Percentiles rank a stretch among this genome's conserved stretches.
Conservation (phyloP, 139 green algal species). For the Closterium sp. region DNA sequence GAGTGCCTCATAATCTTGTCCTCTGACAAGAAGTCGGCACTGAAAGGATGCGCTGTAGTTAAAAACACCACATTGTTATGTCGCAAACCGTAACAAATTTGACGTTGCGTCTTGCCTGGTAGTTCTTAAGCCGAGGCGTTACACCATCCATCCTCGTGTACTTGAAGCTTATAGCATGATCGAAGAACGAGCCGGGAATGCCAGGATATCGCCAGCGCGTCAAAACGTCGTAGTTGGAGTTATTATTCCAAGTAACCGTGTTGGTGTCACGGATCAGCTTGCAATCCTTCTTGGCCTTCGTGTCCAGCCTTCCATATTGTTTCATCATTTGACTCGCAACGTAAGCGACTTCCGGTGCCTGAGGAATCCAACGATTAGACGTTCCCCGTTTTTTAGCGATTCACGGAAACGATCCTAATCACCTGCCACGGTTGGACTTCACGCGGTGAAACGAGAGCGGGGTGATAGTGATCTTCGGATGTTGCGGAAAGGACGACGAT, state of each 20-base stretch:
- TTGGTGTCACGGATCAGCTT: neutral
- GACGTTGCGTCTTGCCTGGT: neutral
- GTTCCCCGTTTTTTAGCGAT: too few species aligned
- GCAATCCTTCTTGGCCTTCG: conserved; percentile 3
- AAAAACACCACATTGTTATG: neutral
- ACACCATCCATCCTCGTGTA: conserved; percentile 12
- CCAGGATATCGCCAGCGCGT: conserved; percentile 19
- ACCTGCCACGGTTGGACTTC: neutral
- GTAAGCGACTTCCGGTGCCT: neutral
- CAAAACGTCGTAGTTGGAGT: conserved; percentile 14
- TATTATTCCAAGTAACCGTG: neutral
- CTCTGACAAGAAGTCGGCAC: conserved; percentile 11
- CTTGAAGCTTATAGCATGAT: conserved; percentile 20
- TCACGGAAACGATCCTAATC: too few species aligned
- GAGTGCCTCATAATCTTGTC: conserved; percentile 15
- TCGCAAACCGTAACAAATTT: too few species aligned
- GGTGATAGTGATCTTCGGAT: neutral
- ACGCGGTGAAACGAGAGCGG: neutral
- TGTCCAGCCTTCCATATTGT: neutral
- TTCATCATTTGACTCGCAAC: neutral
- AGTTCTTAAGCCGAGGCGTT: neutral
- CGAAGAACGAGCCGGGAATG: conserved; percentile 5
- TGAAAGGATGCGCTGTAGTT: neutral
- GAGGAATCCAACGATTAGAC: neutral
- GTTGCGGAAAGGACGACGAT: neutral